Evolutionary conservation across 2,329 filamentous ascomycete genomes (phyloP).

Genomic region (Fusarium equiseti): DNA sequence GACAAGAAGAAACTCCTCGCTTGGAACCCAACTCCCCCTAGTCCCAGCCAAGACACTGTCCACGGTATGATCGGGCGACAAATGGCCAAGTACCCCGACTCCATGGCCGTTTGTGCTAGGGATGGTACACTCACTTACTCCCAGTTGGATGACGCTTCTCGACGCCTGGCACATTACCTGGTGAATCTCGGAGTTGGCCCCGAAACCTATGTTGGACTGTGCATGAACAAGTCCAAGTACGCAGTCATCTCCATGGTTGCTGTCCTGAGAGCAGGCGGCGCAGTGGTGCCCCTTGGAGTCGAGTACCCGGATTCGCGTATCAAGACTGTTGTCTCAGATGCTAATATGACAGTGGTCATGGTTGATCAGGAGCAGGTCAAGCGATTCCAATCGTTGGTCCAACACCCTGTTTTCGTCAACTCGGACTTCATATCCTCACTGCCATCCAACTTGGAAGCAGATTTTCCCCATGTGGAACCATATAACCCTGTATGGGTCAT

Average conservation of each 20-base stretch:
- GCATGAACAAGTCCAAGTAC: conserved; percentile 3
- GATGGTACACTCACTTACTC: background rate
- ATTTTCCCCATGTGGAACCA: background rate
- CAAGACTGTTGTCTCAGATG: background rate
- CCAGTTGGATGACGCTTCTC: background rate
- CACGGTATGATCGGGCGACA: background rate
- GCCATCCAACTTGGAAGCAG: background rate
- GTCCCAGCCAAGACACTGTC: background rate
- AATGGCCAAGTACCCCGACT: background rate
- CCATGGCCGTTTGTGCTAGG: background rate
- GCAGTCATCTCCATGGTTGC: conserved; percentile 3
- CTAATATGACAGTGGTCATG: background rate
- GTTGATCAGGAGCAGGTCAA: background rate
- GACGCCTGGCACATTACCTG: background rate
- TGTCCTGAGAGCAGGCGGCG: background rate
- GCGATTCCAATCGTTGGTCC: too few species aligned
- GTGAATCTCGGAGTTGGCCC: background rate
- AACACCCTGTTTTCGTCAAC: too few species aligned
- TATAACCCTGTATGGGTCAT: background rate
- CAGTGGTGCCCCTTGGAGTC: conserved; percentile 5
- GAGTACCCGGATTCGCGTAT: background rate
- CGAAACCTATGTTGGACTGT: background rate
- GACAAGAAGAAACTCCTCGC: background rate
- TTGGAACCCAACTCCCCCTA: background rate
- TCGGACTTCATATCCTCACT: background rate